These are phyloP conservation scores for Rhizomucor pusillus DNA, from an alignment of 371 early-diverging fungal genomes.

Conservation along the genomic window DNA sequence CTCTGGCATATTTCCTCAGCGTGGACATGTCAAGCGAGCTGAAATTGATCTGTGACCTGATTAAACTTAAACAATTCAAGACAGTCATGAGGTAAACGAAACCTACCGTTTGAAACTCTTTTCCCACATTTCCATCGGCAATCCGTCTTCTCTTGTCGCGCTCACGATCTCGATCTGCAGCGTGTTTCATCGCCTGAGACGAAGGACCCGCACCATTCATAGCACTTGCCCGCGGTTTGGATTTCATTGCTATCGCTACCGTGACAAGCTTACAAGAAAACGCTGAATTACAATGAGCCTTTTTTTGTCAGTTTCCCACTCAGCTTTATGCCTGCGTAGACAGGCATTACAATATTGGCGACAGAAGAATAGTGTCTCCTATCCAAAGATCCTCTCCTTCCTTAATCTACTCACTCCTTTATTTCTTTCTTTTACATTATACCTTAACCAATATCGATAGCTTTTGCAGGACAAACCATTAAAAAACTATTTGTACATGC, in stretches of 20 bases:
- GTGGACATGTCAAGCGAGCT: constrained; percentile 37
- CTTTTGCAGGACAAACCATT: too few species aligned
- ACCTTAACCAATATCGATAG: too few species aligned
- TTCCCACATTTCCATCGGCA: constrained; percentile 39
- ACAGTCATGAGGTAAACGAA: not conserved
- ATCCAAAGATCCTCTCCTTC: too few species aligned
- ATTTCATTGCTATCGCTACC: constrained; percentile 35
- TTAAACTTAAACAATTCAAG: not conserved
- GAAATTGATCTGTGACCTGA: constrained; percentile 36
- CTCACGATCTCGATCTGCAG: constrained; percentile 32
- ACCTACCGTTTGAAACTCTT: constrained; percentile 49
- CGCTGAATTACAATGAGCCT: too few species aligned
- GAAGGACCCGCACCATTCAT: constrained; percentile 4
- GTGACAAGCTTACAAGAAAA: constrained; percentile 4
- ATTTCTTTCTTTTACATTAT: too few species aligned
- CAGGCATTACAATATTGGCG: too few species aligned
- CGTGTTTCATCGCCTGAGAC: constrained; percentile 11
- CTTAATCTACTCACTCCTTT: too few species aligned
- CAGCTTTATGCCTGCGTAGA: too few species aligned
- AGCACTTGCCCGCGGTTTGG: constrained; percentile 11
- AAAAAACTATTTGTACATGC: too few species aligned
- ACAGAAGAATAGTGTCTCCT: too few species aligned
- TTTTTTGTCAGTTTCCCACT: too few species aligned
- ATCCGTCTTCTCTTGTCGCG: constrained; percentile 42
- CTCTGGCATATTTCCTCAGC: constrained; percentile 44